Evolutionary conservation across 2,329 filamentous ascomycete species (phyloP), one percentile per base, ranked within the genome.

Genomic region (Lasiodiplodia gonubiensis): DNA sequence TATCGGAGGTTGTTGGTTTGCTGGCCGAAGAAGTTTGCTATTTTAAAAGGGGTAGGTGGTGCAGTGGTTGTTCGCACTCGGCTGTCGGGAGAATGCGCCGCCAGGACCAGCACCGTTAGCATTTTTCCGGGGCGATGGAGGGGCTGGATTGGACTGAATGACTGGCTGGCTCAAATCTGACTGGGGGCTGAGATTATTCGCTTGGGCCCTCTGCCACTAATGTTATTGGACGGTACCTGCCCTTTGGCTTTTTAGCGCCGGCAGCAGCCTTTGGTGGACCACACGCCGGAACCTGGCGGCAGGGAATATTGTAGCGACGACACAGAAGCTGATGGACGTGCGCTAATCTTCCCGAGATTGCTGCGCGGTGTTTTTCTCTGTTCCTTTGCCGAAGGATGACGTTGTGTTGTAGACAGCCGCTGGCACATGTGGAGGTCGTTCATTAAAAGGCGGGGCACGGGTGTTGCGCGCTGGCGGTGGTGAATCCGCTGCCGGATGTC

Each of bases 41-140:
- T 42, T n/a, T n/a, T 46, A 46, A 46, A 46, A 46, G 42, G 42
- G 42, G 51, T 54, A 27, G 51, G 53, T 54, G 23, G 51, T 33
- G 18, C 59, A 46, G 25, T 30, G 8, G 30, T 33, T 8, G 23
- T 30, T 52, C 49, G 49, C 21, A 10, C 42, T 51, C 59, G 59
- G 46, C 30, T 46, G 46, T 21, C 30, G 49, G 39, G 23, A 14
- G 12, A 35, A 23, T 10, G 35, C 21, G 55, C 4, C 12, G 33
- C 30, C n/a, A 33, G 21, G 53, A n/a, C 30, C 30, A 23, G 4
- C 30, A n/a, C 30, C 18, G 53, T 21, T n/a, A 10, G 18, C 33
- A 10, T 33, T 18, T 11, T 21, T n/a, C 30, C 30, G 30, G 30
- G 30, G 30, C 30, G 30, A 33, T 33, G 30, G 30, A 33, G 30